Evolutionary conservation across 2,329 filamentous ascomycete genomes (phyloP).

Genomic region (Beauveria caledonica): DNA sequence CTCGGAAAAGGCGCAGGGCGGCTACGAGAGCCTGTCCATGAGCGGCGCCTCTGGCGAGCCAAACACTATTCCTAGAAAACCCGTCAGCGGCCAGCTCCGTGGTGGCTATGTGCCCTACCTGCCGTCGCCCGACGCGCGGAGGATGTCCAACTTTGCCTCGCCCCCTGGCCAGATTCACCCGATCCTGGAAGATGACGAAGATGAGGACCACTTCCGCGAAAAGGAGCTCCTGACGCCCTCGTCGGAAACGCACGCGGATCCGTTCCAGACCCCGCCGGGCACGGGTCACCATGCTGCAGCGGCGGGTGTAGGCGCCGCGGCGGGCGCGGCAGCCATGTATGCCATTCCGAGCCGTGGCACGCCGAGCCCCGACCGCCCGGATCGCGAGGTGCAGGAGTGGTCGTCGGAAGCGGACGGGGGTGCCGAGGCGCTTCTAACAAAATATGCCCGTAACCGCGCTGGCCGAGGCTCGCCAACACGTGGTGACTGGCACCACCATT

Average conservation of each 20-base stretch:
- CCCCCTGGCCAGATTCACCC: constrained; percentile 42
- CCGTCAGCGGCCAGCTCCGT: constrained; percentile 22
- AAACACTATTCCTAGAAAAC: constrained; percentile 26
- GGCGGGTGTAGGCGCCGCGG: constrained; percentile 13
- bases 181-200: constrained; percentile 50
- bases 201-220: constrained; percentile 32
- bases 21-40: constrained; percentile 41
- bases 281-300: constrained; percentile 8
- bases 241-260: constrained; percentile 35
- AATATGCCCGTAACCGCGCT: constrained; percentile 28
- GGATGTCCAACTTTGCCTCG: constrained; percentile 20
- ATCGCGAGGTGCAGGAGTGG: constrained; percentile 51
- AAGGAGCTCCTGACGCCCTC: constrained; percentile 26
- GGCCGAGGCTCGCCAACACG: constrained; percentile 32
- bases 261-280: constrained; percentile 38
- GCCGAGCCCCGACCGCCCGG: constrained; percentile 35
- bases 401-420: constrained; percentile 47
- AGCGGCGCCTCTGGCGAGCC: constrained; percentile 18
- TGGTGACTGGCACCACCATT: constrained; percentile 28
- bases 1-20: constrained; percentile 30
- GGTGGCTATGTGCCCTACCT: constrained; percentile 24
- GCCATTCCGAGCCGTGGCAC: constrained; percentile 25
- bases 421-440: constrained; percentile 39
- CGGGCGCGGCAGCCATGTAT: constrained; percentile 7
- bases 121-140: constrained; percentile 18